Conservation (phyloP, 2,329 filamentous ascomycete species). For the Cercospora zeae-maydis region DNA sequence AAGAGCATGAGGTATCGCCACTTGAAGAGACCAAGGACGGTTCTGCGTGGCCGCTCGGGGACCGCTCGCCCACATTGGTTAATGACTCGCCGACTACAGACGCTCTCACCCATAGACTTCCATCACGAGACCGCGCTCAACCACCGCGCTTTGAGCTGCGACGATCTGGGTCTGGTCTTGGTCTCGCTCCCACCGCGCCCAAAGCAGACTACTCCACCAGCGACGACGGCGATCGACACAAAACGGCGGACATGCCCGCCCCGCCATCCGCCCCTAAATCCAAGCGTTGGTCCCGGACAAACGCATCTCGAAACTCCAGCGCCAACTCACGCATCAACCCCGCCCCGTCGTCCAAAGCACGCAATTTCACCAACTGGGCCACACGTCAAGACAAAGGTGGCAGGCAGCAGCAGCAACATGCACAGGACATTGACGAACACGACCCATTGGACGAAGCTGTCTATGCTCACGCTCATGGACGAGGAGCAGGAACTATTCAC, state of each 20-base stretch:
- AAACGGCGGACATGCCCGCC: not conserved
- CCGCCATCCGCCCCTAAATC: not conserved
- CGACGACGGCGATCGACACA: not conserved
- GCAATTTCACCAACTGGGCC: not conserved
- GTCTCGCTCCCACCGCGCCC: not conserved
- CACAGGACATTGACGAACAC: not conserved
- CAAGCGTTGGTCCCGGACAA: constrained; percentile 7
- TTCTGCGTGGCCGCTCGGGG: not conserved
- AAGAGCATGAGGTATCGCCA: not conserved
- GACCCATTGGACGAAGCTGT: not conserved
- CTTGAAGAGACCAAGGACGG: not conserved
- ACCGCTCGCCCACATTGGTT: not conserved
- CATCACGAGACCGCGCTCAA: not conserved
- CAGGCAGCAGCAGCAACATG: not conserved
- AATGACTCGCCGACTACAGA: not conserved
- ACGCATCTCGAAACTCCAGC: not conserved
- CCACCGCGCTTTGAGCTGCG: constrained; percentile 2
- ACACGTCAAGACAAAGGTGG: not conserved
- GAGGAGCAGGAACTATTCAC: not conserved
- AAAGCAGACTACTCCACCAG: not conserved
- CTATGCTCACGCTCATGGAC: not conserved
- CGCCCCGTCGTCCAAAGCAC: not conserved
- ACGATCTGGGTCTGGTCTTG: not conserved
- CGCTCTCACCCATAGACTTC: not conserved
- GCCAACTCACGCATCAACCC: not conserved